phyloP scores from a whole-genome alignment of 1,284 basidiomycete genomes.

The Cryptococcus sp. region DNA sequence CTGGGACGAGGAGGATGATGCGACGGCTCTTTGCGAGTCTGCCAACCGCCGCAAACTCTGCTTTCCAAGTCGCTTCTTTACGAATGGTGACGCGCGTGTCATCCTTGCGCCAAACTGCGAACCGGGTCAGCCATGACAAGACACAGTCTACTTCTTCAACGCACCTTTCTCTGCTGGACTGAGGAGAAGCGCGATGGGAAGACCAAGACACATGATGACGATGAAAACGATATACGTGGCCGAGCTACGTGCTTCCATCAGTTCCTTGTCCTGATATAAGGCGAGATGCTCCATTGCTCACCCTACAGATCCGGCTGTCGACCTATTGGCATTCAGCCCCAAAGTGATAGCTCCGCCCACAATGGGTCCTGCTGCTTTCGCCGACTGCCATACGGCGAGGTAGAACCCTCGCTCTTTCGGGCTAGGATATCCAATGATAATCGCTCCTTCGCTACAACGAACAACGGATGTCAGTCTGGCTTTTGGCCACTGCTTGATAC shows the following conservation, averaged over 20 bases:
- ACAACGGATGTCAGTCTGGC: too few species aligned
- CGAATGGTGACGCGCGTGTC: constrained; percentile 24
- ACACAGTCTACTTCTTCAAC: neutral
- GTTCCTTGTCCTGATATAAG: neutral
- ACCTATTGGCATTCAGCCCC: constrained; percentile 32
- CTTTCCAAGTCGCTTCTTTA: constrained; percentile 18
- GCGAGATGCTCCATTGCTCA: constrained; percentile 4
- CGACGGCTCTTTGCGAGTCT: constrained; percentile 23
- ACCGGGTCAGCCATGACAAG: constrained; percentile 6
- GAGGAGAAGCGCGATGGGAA: constrained; percentile 31
- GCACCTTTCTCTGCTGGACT: constrained; percentile 31
- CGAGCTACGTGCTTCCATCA: constrained; percentile 15
- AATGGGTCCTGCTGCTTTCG: constrained; percentile 40
- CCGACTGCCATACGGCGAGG: constrained; percentile 41
- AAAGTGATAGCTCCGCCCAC: constrained; percentile 47
- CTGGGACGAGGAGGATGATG: constrained; percentile 32
- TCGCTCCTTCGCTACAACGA: constrained; percentile 22
- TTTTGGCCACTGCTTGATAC: too few species aligned
- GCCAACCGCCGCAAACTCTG: constrained; percentile 29
- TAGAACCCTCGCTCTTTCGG: constrained; percentile 35
- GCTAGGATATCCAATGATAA: constrained; percentile 40
- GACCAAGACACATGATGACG: constrained; percentile 37
- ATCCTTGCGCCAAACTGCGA: constrained; percentile 31
- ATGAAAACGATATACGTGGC: constrained; percentile 43
- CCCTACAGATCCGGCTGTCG: constrained; percentile 33